A percentile compares a stretch with the other conserved stretches of the same genome.
These are phyloP conservation scores for Trichopus zeylanicus DNA, from an alignment of 116 monocot species.

Conservation along the genomic window DNA sequence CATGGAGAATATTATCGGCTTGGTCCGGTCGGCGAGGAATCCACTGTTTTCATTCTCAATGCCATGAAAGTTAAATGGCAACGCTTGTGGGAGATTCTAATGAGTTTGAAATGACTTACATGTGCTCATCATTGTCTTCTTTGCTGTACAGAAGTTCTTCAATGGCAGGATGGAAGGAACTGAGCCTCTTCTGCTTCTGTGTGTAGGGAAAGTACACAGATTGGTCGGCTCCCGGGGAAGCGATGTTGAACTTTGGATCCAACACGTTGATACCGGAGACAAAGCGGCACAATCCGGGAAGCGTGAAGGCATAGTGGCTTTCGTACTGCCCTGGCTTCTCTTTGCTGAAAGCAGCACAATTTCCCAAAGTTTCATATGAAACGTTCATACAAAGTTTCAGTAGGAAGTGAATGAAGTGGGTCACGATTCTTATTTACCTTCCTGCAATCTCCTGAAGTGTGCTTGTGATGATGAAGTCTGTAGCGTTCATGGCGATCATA, in stretches of 20 bases:
- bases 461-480: slow-evolving; percentile 90
- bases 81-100: not conserved
- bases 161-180: slow-evolving; percentile 49
- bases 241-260: slow-evolving; percentile 94
- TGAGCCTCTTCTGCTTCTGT: slow-evolving; percentile 69
- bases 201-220: slow-evolving; percentile 88
- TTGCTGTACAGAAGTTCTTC: slow-evolving; percentile 75
- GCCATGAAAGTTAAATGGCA: not conserved
- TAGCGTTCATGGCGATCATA: slow-evolving; percentile 86
- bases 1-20: slow-evolving; percentile 78
- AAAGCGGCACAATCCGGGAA: slow-evolving; percentile 83
- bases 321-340: slow-evolving; percentile 89
- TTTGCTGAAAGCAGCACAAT: slow-evolving; percentile 46
- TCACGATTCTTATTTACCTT: slow-evolving; percentile 27
- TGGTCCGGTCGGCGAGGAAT: slow-evolving; percentile 39
- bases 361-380: too few species aligned
- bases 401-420: not conserved
- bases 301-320: slow-evolving; percentile 77
- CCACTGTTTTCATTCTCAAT: slow-evolving; percentile 26
- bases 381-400: not conserved
- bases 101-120: slow-evolving; percentile 13
- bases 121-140: slow-evolving; percentile 68
- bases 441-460: slow-evolving; percentile 93
- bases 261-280: slow-evolving; percentile 85
- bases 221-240: slow-evolving; percentile 91